These are phyloP conservation scores for Fragilariopsis cylindrus DNA, from an alignment of 108 stramenopile species.

Conservation along the genomic window DNA sequence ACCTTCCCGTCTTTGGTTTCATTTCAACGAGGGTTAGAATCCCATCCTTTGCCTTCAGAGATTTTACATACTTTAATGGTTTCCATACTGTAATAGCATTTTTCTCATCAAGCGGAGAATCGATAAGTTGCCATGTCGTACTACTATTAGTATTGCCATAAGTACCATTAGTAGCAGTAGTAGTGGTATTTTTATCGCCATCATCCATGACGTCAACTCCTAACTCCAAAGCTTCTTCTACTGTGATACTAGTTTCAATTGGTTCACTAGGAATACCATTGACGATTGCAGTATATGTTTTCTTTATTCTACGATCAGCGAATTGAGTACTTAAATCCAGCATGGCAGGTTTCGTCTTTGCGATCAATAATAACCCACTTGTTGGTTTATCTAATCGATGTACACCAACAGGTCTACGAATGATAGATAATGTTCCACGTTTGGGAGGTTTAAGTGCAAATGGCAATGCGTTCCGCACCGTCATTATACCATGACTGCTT, in stretches of 20 bases:
- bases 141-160: background rate
- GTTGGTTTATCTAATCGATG: slow-evolving; percentile 86
- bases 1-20: slow-evolving; percentile 84
- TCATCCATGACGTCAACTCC: slow-evolving; percentile 58
- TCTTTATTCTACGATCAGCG: slow-evolving; percentile 70
- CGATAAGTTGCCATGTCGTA: slow-evolving; percentile 67
- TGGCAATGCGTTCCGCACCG: slow-evolving; percentile 64
- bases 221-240: slow-evolving; percentile 46
- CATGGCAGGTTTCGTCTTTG: slow-evolving; percentile 85
- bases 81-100: slow-evolving; percentile 76
- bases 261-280: slow-evolving; percentile 67
- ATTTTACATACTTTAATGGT: slow-evolving; percentile 33
- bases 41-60: slow-evolving; percentile 47
- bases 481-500: slow-evolving; percentile 64
- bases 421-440: slow-evolving; percentile 46
- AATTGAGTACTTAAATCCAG: slow-evolving; percentile 62
- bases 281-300: slow-evolving; percentile 79
- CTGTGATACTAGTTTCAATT: slow-evolving; percentile 49
- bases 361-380: slow-evolving; percentile 62
- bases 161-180: background rate
- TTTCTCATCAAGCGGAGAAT: slow-evolving; percentile 63
- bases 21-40: slow-evolving; percentile 63
- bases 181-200: background rate
- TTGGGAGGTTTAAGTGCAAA: slow-evolving; percentile 65
- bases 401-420: slow-evolving; percentile 71